Evolutionary conservation across 73 alveolate species (phyloP), one percentile per base, ranked within the genome.

Genomic region (Symbiodinium natans): DNA sequence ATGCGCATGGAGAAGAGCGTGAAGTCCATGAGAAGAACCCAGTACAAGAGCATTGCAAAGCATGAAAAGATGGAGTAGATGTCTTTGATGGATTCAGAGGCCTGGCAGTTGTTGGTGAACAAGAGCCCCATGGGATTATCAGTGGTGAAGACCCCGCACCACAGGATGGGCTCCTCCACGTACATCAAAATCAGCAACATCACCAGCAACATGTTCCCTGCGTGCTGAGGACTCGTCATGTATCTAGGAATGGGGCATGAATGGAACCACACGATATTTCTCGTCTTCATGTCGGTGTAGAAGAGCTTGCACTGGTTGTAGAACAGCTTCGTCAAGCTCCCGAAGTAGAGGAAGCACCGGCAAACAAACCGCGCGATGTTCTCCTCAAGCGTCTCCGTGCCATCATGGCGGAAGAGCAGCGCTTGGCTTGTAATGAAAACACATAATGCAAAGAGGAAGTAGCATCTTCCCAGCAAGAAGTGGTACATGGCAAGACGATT

Each of bases 401-500:
- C 96, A 71, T 90, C 96, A 29, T 90, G 96, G 2, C 96, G 96
- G 48, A 90, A 90, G 34, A 90, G 96, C 29, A 90, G 29, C 38
- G 96, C 96, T 31, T 90, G 96, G 75, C 95, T 88, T 34, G 85
- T 63, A 36, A 88, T 75, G 52, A 88, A 88, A 36, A 88, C 86
- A 75, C 95, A 90, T 25, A 90, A 43, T 29, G 96, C 77, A 41
- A 90, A 90, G 80, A 90, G 96, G 87, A 90, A 90, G 41, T 90
- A 90, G 36, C 86, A 63, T 90, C 96, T 39, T 13, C 96, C 96
- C 17, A 90, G 48, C 34, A 90, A 48, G 77, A 90, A 90, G 82
- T 90, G 96, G 86, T 86, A 86, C 96, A 90, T 90, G n/a, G 98
- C 98, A 56, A 92, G 73, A 6, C 92, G 92, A 42, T 75, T 92